Percentiles rank a stretch among this genome's conserved stretches.
phyloP scores from a whole-genome alignment of 768 basidiomycete genomes.

The Rickenella mellea region DNA sequence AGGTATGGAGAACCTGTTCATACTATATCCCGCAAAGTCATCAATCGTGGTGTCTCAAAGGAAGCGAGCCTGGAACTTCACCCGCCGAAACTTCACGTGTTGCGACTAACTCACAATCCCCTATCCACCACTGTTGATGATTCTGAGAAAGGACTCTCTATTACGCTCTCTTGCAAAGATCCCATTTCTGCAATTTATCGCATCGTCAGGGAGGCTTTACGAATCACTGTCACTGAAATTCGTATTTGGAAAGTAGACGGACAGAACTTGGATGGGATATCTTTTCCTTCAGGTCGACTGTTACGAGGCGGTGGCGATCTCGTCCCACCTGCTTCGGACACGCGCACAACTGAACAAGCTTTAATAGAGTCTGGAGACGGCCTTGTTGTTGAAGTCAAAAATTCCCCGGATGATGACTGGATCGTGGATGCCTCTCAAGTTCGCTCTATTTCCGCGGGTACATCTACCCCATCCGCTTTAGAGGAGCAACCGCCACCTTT shows the following conservation, averaged over 20 bases:
- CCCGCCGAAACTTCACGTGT: constrained; percentile 55
- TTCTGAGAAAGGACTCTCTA: constrained; percentile 32
- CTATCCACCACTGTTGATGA: constrained; percentile 44
- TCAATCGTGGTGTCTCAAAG: constrained; percentile 44
- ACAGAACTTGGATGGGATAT: constrained; percentile 21
- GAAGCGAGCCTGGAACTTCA: constrained; percentile 58
- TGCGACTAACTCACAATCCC: constrained; percentile 31
- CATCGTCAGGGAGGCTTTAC: not conserved
- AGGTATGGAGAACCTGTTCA: constrained; percentile 65
- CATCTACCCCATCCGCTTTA: constrained; percentile 9
- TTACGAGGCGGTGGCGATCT: constrained; percentile 25
- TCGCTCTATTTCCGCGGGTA: constrained; percentile 9
- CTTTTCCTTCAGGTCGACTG: constrained; percentile 19
- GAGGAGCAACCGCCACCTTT: constrained; percentile 26
- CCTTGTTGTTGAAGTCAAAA: constrained; percentile 71
- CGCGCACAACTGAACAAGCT: constrained; percentile 48
- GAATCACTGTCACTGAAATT: not conserved
- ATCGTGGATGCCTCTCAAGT: constrained; percentile 29
- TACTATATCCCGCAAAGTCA: constrained; percentile 58
- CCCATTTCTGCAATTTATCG: too few relatives aligned
- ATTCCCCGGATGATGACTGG: constrained; percentile 53
- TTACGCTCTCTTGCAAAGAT: too few relatives aligned
- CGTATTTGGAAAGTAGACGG: constrained; percentile 58
- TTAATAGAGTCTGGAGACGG: constrained; percentile 52
- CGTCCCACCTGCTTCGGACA: constrained; percentile 26